A percentile compares a stretch with the other conserved stretches of the same genome.
Evolutionary conservation across 352 stramenopile species (phyloP).

Genomic region (Aphanomyces invadans): DNA sequence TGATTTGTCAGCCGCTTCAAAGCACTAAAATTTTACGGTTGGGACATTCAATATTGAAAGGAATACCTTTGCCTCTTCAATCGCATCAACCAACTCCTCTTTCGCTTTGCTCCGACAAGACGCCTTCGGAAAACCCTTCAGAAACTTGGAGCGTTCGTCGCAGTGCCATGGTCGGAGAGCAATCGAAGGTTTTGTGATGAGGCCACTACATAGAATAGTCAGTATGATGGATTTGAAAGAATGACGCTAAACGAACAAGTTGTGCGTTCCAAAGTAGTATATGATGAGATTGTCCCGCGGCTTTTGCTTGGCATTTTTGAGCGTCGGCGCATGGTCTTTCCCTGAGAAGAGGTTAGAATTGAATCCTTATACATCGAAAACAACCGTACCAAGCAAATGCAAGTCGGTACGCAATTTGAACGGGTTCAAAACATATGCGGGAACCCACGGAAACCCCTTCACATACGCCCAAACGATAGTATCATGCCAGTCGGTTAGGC

Average conservation of each 20-base stretch:
- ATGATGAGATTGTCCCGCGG: neutral
- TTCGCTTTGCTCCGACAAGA: neutral
- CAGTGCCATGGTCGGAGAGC: neutral
- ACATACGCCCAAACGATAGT: slow-evolving; percentile 1
- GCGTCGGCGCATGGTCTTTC: neutral
- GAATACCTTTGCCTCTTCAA: neutral
- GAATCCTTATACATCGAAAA: too few species aligned
- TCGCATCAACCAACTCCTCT: neutral
- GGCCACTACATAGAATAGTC: neutral
- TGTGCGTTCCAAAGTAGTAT: slow-evolving; percentile 15
- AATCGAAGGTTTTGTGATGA: neutral
- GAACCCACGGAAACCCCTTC: slow-evolving; percentile 2
- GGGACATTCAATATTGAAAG: neutral
- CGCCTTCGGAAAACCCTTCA: neutral
- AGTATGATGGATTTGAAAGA: neutral
- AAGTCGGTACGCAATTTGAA: neutral
- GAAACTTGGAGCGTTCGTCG: neutral
- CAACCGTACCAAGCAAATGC: neutral
- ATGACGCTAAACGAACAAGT: neutral
- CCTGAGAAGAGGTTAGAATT: too few species aligned
- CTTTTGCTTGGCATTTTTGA: slow-evolving; percentile 6
- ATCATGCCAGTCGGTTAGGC: neutral
- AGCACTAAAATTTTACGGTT: neutral
- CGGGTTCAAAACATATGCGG: slow-evolving; percentile 6
- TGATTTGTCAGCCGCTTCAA: neutral